Conservation (phyloP, 495 filamentous ascomycete genomes). For the Penicillium waksmanii region DNA sequence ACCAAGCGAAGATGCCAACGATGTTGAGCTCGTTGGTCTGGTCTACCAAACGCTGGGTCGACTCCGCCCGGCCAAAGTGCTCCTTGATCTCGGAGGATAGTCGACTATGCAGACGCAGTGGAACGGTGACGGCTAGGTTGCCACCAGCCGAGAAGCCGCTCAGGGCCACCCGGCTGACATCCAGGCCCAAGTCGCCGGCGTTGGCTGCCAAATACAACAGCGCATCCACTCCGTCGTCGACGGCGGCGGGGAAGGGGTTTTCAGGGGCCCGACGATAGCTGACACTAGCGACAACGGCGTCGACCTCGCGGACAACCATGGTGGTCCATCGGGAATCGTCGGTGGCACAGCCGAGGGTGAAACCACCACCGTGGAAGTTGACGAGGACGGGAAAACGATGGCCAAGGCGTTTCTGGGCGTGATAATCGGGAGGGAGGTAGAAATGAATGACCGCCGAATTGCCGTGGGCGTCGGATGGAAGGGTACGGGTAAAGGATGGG, state of each 20-base stretch:
- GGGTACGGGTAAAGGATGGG: constrained; percentile 66
- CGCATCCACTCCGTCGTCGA: constrained; percentile 76
- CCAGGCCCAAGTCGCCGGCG: constrained; percentile 58
- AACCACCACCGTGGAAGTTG: constrained; percentile 80
- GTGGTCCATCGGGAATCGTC: constrained; percentile 75
- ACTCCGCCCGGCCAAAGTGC: constrained; percentile 38
- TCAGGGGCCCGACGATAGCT: constrained; percentile 80
- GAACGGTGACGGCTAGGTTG: constrained; percentile 82
- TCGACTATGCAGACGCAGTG: constrained; percentile 61
- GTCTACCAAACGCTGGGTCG: constrained; percentile 41
- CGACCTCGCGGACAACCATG: constrained; percentile 54
- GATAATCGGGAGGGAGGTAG: constrained; percentile 73
- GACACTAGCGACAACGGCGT: constrained; percentile 69
- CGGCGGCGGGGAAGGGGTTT: constrained; percentile 73
- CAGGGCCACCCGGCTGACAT: constrained; percentile 66
- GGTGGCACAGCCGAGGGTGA: constrained; percentile 69
- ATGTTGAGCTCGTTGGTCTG: constrained; percentile 48
- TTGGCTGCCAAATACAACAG: constrained; percentile 66
- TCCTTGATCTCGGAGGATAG: constrained; percentile 32
- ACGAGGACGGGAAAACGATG: constrained; percentile 62
- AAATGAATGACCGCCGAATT: constrained; percentile 73
- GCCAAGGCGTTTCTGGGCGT: constrained; percentile 37
- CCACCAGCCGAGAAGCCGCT: constrained; percentile 88
- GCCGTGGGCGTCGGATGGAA: constrained; percentile 58
- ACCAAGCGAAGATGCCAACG: constrained; percentile 71